These are phyloP conservation scores for Massarina eburnea DNA, from an alignment of 2,329 filamentous ascomycete species.

Conservation along the genomic window DNA sequence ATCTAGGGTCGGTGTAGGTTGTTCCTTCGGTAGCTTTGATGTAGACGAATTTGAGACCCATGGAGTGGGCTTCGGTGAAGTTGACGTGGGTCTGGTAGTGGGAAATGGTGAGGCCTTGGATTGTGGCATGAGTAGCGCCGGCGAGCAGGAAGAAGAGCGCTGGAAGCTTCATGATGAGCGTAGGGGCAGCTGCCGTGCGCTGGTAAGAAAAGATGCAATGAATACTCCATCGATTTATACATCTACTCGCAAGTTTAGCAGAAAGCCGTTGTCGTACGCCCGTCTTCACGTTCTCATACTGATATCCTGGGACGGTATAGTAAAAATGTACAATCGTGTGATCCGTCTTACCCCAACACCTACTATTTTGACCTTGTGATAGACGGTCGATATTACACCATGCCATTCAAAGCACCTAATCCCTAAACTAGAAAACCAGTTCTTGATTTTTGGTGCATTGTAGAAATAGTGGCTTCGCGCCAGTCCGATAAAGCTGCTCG, in stretches of 20 bases:
- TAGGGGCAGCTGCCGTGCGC: too few species aligned
- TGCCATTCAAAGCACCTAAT: not conserved
- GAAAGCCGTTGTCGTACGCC: not conserved
- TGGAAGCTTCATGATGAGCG: constrained; percentile 5
- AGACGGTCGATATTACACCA: too few species aligned
- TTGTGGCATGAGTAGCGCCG: constrained; percentile 16
- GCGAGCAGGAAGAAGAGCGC: not conserved
- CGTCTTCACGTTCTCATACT: not conserved
- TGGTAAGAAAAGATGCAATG: not conserved
- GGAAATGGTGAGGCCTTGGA: constrained; percentile 38
- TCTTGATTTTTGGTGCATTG: not conserved
- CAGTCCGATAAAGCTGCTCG: not conserved
- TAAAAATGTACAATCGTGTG: not conserved
- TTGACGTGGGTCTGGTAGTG: constrained; percentile 36
- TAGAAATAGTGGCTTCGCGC: not conserved
- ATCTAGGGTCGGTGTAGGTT: constrained; percentile 43
- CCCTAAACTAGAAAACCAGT: not conserved
- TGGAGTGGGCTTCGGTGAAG: constrained; percentile 33
- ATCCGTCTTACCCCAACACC: not conserved
- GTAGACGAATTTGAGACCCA: constrained; percentile 36
- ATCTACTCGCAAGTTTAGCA: not conserved
- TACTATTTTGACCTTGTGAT: not conserved
- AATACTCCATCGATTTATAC: not conserved
- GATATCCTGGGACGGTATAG: not conserved
- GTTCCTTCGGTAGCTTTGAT: constrained; percentile 56